Conservation (phyloP, 1,284 basidiomycete species). For the Cutaneotrichosporon cyanovorans region DNA sequence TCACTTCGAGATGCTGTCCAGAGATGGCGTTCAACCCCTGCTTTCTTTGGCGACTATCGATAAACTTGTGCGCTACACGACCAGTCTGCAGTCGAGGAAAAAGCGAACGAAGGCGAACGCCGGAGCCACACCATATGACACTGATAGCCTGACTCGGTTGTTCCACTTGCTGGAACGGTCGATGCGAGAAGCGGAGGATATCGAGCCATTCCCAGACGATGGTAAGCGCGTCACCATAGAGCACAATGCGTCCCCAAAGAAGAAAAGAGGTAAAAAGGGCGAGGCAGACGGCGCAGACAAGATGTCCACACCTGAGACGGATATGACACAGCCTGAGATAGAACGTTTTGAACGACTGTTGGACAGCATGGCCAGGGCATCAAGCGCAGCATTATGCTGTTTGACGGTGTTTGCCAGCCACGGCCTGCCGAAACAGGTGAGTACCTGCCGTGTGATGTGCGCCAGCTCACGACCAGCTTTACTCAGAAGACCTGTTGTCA, state of each 20-base stretch:
- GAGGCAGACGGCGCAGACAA: slow-evolving; percentile 19
- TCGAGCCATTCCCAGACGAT: slow-evolving; percentile 58
- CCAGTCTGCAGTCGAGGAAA: slow-evolving; percentile 20
- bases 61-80: slow-evolving; percentile 50
- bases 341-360: slow-evolving; percentile 51
- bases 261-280: slow-evolving; percentile 39
- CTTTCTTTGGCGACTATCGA: slow-evolving; percentile 56
- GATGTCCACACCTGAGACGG: slow-evolving; percentile 6
- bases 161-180: slow-evolving; percentile 69
- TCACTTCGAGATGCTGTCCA: slow-evolving; percentile 60
- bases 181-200: slow-evolving; percentile 61
- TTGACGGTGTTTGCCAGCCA: slow-evolving; percentile 69
- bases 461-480: slow-evolving; percentile 53
- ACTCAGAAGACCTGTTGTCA: slow-evolving; percentile 84
- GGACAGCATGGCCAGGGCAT: slow-evolving; percentile 59
- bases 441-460: slow-evolving; percentile 19
- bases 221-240: slow-evolving; percentile 17
- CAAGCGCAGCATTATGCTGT: slow-evolving; percentile 72
- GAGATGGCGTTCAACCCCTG: slow-evolving; percentile 55
- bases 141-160: slow-evolving; percentile 51
- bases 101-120: slow-evolving; percentile 14
- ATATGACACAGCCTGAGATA: slow-evolving; percentile 51
- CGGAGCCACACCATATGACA: slow-evolving; percentile 18
- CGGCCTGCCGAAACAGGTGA: slow-evolving; percentile 71
- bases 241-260: slow-evolving; percentile 31